phyloP scores from a whole-genome alignment of 192 early-diverging fungal species.

The Dispira simplex region DNA sequence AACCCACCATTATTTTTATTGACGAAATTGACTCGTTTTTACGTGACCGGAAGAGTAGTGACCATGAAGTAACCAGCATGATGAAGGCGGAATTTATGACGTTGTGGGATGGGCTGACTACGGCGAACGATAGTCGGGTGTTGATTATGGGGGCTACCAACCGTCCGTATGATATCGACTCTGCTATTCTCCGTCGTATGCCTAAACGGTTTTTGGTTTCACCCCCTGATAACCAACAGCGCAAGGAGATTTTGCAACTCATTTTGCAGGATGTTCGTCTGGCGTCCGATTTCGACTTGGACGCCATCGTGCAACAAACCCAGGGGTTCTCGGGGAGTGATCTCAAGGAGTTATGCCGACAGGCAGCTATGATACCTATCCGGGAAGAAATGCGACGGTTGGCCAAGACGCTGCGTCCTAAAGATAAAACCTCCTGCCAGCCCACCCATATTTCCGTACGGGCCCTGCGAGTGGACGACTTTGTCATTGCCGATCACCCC shows the following conservation, averaged over 20 bases:
- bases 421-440: no score
- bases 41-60: slow-evolving; percentile 68
- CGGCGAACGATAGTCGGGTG: slow-evolving; percentile 44
- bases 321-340: slow-evolving; percentile 83
- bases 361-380: slow-evolving; percentile 91
- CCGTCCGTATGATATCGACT: slow-evolving; percentile 93
- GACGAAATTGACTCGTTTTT: slow-evolving; percentile 99
- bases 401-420: slow-evolving; percentile 5
- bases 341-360: slow-evolving; percentile 93
- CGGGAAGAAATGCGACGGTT: slow-evolving; percentile 62
- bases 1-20: slow-evolving; percentile 96
- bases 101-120: slow-evolving; percentile 93
- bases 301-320: slow-evolving; percentile 52
- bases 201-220: slow-evolving; percentile 83
- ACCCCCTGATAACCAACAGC: slow-evolving; percentile 71
- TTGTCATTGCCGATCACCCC: no score
- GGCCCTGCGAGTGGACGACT: no score
- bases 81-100: slow-evolving; percentile 99
- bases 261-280: slow-evolving; percentile 61
- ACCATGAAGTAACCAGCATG: slow-evolving; percentile 95
- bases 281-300: slow-evolving; percentile 46
- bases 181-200: slow-evolving; percentile 94
- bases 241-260: slow-evolving; percentile 65
- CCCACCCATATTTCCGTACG: no score
- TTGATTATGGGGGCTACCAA: slow-evolving; percentile 92